Evolutionary conservation across 805 yeast genomes (phyloP), one percentile per base, ranked within the genome.

Genomic region (Yarrowia sp.): DNA sequence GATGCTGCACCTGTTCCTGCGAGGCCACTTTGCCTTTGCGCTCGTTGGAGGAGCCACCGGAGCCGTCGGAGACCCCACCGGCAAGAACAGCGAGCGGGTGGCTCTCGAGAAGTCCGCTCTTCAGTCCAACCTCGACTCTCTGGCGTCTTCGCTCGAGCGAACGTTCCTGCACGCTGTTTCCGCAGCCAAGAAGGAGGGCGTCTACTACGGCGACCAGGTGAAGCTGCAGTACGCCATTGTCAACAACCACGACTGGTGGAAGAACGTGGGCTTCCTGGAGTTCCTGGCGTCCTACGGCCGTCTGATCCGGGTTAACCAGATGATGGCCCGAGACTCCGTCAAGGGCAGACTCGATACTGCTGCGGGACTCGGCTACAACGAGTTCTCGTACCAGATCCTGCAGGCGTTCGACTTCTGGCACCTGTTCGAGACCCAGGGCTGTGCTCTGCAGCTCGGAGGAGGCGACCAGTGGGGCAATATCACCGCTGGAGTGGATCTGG

Each of bases 381-480:
- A 94, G 74, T 94, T 94, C 71, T 82, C 96, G 0, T 94, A 94
- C 72, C 99, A 94, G 70, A 77, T 93, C 18, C 75, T 94, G 62
- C 99, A 94, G 73, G 98, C 97, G 0, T 94, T 83, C 72, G 99
- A 94, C 71, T 94, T 90, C 70, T 90, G 87, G 80, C 90, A 92
- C 70, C 75, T 94, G 63, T 84, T 83, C 76, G 80, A 79, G 36
- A 71, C 81, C 14, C 74, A 82, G 35, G 73, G 77, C 3, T 92
- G 92, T 42, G 78, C 79, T 42, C 74, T 91, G 13, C 98, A 94
- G 75, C 85, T 77, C 8, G 99, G 99, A 22, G 99, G 99, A 6
- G 91, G 88, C 70, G 99, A 94, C 72, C 99, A 94, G 74, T 94
- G 97, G 91, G 99, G 99, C 0, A 94, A 94, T 69, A 94, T 94